Evolutionary conservation across 2,329 filamentous ascomycete species (phyloP).

Genomic region (Bretziella fagacearum): DNA sequence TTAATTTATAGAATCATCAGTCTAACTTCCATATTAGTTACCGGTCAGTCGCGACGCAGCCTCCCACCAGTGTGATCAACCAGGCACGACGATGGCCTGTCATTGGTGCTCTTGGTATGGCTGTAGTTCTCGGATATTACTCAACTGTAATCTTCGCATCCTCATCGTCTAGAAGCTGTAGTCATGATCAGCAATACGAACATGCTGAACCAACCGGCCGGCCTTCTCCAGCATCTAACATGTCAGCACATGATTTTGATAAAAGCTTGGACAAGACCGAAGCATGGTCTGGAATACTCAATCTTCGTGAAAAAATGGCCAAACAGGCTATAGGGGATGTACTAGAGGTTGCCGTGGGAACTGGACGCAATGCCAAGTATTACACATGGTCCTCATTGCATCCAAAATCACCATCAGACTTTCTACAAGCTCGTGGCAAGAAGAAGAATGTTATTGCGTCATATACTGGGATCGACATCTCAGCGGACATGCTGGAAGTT

Average conservation of each 20-base stretch:
- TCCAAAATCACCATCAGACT: conserved; percentile 13
- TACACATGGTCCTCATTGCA: conserved; percentile 37
- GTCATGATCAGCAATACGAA: neutral
- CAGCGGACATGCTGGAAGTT: conserved; percentile 41
- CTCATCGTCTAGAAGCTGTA: neutral
- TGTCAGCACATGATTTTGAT: conserved; percentile 38
- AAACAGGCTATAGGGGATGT: conserved; percentile 36
- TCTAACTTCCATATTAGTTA: neutral
- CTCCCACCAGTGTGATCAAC: neutral
- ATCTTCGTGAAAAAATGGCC: conserved; percentile 33
- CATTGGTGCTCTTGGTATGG: conserved; percentile 6
- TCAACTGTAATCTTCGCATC: neutral
- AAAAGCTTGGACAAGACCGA: conserved; percentile 40
- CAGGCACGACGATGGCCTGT: conserved; percentile 8
- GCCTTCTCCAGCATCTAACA: conserved; percentile 11
- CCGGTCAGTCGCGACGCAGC: neutral
- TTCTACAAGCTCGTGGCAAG: neutral
- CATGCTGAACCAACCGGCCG: conserved; percentile 4
- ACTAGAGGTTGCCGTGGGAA: conserved; percentile 45
- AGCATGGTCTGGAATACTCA: conserved; percentile 37
- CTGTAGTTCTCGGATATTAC: conserved; percentile 12
- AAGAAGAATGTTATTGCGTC: conserved; percentile 25
- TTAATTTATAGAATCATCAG: too few species aligned
- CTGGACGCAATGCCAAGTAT: conserved; percentile 42
- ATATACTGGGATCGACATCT: conserved; percentile 47